Percentiles rank a stretch among this genome's conserved stretches.
phyloP scores from a whole-genome alignment of 306 rosid genomes.

The Gleditsia sinensis region DNA sequence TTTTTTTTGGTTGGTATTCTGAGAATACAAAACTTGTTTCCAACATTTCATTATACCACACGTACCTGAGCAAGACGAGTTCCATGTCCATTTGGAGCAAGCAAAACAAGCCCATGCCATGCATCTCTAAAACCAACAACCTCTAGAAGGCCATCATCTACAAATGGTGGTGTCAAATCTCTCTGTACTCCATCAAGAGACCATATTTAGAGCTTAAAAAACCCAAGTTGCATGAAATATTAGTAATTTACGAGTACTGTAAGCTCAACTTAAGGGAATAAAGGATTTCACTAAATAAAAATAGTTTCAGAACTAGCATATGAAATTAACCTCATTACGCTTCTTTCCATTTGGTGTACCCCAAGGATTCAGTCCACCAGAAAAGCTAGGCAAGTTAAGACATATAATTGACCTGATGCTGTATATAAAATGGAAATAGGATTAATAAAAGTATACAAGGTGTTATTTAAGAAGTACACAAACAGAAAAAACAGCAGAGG shows the following conservation, averaged over 20 bases:
- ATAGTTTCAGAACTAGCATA: conserved; percentile 21
- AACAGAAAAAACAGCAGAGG: background rate
- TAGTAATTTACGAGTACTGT: background rate
- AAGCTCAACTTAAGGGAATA: background rate
- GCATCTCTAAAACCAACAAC: conserved; percentile 94
- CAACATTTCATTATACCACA: conserved; percentile 1
- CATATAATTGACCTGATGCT: conserved; percentile 92
- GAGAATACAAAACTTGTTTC: background rate
- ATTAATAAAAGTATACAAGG: conserved; percentile 25
- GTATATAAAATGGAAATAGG: conserved; percentile 32
- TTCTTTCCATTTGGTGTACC: conserved; percentile 70
- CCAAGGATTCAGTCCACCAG: conserved; percentile 98
- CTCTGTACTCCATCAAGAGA: conserved; percentile 49
- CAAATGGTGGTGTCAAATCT: conserved; percentile 77
- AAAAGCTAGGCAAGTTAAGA: conserved; percentile 97
- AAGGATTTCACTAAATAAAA: background rate
- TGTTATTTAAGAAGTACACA: conserved; percentile 19
- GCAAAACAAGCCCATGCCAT: conserved; percentile 95
- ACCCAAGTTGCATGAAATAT: background rate
- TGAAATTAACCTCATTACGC: conserved; percentile 50
- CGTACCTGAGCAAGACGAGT: conserved; percentile 97
- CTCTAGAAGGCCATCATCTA: conserved; percentile 90
- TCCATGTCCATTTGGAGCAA: conserved; percentile 96
- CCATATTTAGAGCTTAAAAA: conserved; percentile 20
- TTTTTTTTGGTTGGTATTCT: background rate